Percentiles rank a stretch among this genome's conserved stretches.
phyloP scores from a whole-genome alignment of 1,284 basidiomycete genomes.

The Cystobasidium slooffiae region DNA sequence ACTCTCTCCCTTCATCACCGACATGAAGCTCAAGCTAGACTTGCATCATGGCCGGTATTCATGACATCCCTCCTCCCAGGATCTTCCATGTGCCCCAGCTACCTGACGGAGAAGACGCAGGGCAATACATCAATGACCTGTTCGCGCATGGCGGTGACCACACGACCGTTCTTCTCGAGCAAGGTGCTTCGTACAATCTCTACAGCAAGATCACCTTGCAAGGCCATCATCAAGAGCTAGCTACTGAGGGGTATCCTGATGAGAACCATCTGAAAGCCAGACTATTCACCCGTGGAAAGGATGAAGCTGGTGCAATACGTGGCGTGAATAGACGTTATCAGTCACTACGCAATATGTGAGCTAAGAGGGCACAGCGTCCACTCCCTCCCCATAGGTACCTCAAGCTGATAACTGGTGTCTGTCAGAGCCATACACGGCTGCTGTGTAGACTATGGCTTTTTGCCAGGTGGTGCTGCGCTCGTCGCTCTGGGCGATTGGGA shows the following conservation, averaged over 20 bases:
- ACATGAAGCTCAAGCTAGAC: not conserved
- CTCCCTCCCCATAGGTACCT: not conserved
- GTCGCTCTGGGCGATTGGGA: conserved; percentile 50
- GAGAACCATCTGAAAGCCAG: conserved; percentile 48
- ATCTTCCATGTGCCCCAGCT: conserved; percentile 19
- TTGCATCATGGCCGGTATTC: not conserved
- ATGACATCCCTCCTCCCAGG: not conserved
- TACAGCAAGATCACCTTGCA: conserved; percentile 46
- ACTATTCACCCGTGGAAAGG: conserved; percentile 49
- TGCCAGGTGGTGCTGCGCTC: conserved; percentile 49
- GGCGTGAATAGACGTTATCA: conserved; percentile 44
- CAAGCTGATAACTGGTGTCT: not conserved
- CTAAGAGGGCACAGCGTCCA: not conserved
- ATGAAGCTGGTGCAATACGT: conserved; percentile 49
- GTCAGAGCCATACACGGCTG: conserved; percentile 38
- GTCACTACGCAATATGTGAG: conserved; percentile 47
- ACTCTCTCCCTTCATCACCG: not conserved
- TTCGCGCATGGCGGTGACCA: conserved; percentile 48
- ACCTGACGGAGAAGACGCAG: conserved; percentile 44
- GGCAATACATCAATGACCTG: conserved; percentile 45
- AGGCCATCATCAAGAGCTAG: conserved; percentile 47
- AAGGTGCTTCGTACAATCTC: conserved; percentile 44
- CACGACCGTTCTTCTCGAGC: conserved; percentile 49
- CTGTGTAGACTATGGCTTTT: conserved; percentile 46
- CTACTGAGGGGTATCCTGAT: conserved; percentile 51